These are phyloP conservation scores for Lactarius trivialis DNA, from an alignment of 768 basidiomycete species.

Conservation along the genomic window DNA sequence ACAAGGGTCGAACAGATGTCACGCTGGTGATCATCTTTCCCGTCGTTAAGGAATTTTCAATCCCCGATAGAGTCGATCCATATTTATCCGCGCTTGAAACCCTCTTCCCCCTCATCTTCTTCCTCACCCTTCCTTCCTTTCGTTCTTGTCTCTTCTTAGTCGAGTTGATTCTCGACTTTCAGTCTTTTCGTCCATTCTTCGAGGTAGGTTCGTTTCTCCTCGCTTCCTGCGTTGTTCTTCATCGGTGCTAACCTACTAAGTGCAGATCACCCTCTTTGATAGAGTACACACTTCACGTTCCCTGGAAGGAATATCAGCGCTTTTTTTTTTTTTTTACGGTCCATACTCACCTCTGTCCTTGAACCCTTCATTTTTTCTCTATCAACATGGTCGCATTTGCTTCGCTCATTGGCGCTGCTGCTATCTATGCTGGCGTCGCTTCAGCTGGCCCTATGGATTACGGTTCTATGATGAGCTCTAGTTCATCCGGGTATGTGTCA, in stretches of 20 bases:
- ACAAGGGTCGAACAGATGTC: neutral
- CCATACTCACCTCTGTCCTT: slow-evolving; percentile 36
- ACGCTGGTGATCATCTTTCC: slow-evolving; percentile 3
- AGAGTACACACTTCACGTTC: slow-evolving; percentile 52
- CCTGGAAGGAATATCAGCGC: slow-evolving; percentile 53
- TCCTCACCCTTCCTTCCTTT: slow-evolving; percentile 29
- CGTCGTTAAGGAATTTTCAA: slow-evolving; percentile 21
- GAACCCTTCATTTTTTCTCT: slow-evolving; percentile 28
- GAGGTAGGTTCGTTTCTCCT: slow-evolving; percentile 18
- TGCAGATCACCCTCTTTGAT: slow-evolving; percentile 65
- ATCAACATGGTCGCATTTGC: slow-evolving; percentile 56
- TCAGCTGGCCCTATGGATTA: slow-evolving; percentile 44
- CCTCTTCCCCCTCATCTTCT: slow-evolving; percentile 23
- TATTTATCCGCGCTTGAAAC: slow-evolving; percentile 24
- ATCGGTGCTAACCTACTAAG: neutral
- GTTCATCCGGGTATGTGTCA: neutral
- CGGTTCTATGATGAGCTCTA: neutral
- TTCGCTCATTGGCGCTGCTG: slow-evolving; percentile 47
- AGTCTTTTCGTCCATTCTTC: slow-evolving; percentile 44
- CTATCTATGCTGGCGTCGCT: slow-evolving; percentile 46
- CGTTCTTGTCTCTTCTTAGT: slow-evolving; percentile 38
- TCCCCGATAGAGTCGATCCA: slow-evolving; percentile 14
- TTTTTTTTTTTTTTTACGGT: slow-evolving; percentile 38
- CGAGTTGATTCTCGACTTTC: slow-evolving; percentile 62
- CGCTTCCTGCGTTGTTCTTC: neutral